phyloP scores from a whole-genome alignment of 768 basidiomycete genomes.

The Leucocoprinus leucothites region DNA sequence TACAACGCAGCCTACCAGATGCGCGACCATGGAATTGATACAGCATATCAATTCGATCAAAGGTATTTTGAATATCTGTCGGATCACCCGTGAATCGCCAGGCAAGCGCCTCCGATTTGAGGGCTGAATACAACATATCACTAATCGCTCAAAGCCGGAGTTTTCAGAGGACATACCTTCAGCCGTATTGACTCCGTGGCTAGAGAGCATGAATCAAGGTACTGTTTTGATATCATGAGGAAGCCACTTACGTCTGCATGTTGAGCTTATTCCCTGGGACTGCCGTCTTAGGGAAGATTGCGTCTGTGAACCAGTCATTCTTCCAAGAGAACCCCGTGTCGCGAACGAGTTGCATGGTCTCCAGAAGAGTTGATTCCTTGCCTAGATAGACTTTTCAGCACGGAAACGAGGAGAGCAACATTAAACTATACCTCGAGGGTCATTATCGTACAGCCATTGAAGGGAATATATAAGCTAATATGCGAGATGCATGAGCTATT shows the following conservation, averaged over 20 bases:
- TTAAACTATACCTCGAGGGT: constrained; percentile 29
- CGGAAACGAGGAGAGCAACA: background rate
- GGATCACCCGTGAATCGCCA: constrained; percentile 38
- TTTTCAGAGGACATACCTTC: constrained; percentile 22
- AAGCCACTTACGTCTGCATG: constrained; percentile 28
- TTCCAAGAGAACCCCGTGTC: constrained; percentile 40
- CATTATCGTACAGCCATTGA: constrained; percentile 40
- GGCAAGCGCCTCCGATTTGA: constrained; percentile 41
- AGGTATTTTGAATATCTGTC: constrained; percentile 35
- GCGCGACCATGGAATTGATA: constrained; percentile 38
- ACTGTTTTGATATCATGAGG: background rate
- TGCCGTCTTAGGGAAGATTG: constrained; percentile 31
- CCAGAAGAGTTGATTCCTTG: constrained; percentile 31
- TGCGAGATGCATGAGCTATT: background rate
- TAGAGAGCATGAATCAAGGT: constrained; percentile 9
- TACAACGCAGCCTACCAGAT: constrained; percentile 20
- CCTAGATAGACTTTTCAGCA: constrained; percentile 20
- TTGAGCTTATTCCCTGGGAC: constrained; percentile 24
- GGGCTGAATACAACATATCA: constrained; percentile 19
- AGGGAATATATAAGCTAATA: constrained; percentile 32
- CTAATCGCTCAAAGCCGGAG: background rate
- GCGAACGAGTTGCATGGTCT: constrained; percentile 39
- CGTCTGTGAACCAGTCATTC: constrained; percentile 35
- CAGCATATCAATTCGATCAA: constrained; percentile 34
- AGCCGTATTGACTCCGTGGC: constrained; percentile 40